A percentile compares a stretch with the other conserved stretches of the same genome.
Conservation (phyloP, 768 basidiomycete genomes). For the Tulasnella sp. region DNA sequence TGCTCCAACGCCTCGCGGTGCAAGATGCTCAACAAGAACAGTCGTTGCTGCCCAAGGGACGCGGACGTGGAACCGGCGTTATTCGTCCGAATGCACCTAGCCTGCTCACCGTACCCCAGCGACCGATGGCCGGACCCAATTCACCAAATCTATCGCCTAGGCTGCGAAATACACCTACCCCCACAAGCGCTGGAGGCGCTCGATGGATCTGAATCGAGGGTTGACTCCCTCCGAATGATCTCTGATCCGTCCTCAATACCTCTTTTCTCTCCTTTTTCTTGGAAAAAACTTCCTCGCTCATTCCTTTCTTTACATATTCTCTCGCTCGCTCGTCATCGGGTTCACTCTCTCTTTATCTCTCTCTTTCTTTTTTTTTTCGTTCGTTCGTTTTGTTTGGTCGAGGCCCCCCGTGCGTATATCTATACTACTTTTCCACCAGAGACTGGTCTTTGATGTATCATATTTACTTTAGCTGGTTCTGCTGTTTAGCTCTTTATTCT, state of each 20-base stretch:
- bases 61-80: background rate
- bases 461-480: constrained; percentile 1
- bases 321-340: background rate
- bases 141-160: background rate
- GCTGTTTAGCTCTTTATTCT: background rate
- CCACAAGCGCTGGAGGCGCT: constrained; percentile 3
- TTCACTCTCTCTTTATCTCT: too few relatives aligned
- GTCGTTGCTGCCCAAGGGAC: background rate
- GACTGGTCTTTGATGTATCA: constrained; percentile 8
- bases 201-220: background rate
- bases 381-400: background rate
- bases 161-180: background rate
- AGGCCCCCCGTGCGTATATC: background rate
- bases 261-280: background rate
- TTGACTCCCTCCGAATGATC: background rate
- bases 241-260: background rate
- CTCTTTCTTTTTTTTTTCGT: background rate
- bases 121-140: background rate
- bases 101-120: background rate
- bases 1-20: background rate
- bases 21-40: background rate
- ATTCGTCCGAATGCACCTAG: background rate
- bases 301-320: background rate
- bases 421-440: background rate
- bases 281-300: background rate